A percentile compares a stretch with the other conserved stretches of the same genome.
Evolutionary conservation across 2,329 filamentous ascomycete genomes (phyloP).

Genomic region (Venturiaceae sp.): DNA sequence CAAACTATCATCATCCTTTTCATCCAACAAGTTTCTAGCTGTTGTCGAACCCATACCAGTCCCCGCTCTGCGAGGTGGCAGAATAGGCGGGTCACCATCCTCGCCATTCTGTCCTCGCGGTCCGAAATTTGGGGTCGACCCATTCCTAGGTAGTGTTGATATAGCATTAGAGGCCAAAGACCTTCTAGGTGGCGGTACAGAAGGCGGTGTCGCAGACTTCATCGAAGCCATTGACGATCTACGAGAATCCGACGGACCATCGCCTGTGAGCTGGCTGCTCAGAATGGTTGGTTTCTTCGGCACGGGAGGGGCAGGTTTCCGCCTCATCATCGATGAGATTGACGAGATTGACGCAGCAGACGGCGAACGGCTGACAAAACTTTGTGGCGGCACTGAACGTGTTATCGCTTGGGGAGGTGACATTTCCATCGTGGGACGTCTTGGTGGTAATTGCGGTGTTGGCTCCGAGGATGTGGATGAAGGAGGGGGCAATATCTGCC

Average conservation of each 20-base stretch:
- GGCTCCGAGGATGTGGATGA: neutral
- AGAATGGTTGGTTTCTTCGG: slow-evolving; percentile 17
- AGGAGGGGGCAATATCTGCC: neutral
- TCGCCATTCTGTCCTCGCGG: slow-evolving; percentile 15
- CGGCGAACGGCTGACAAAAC: slow-evolving; percentile 4
- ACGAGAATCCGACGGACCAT: neutral
- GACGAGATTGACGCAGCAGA: slow-evolving; percentile 7
- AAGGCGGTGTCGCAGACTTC: slow-evolving; percentile 4
- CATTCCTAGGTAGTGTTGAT: neutral
- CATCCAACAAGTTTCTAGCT: slow-evolving; percentile 20
- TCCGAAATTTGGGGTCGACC: slow-evolving; percentile 14
- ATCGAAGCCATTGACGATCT: neutral
- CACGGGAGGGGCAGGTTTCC: slow-evolving; percentile 23
- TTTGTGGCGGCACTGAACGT: neutral
- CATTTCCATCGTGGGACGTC: neutral
- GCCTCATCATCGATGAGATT: slow-evolving; percentile 8
- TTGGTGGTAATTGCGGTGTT: slow-evolving; percentile 2
- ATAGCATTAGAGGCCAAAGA: neutral
- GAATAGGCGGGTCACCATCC: slow-evolving; percentile 15
- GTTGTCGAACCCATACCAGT: slow-evolving; percentile 15
- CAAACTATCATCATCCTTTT: slow-evolving; percentile 21
- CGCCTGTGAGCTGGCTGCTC: neutral
- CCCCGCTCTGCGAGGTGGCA: slow-evolving; percentile 21
- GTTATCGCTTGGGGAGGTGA: neutral
- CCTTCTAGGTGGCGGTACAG: slow-evolving; percentile 1